A percentile compares a stretch with the other conserved stretches of the same genome.
phyloP scores from a whole-genome alignment of 305 asterid species.

The Caryopteris hybrid region DNA sequence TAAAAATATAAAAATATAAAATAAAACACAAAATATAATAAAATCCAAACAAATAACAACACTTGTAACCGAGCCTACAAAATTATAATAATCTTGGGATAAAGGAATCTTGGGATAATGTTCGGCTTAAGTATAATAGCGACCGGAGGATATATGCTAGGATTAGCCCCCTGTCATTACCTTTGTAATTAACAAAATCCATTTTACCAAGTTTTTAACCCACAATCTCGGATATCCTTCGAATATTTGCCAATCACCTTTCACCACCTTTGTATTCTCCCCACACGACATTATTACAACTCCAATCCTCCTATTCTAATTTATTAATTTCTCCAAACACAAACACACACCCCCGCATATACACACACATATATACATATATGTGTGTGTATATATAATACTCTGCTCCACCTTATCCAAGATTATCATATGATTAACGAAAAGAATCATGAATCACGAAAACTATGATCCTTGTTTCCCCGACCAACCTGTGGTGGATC shows the following conservation, averaged over 20 bases:
- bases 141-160: too few species aligned
- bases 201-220: slow-evolving; percentile 11
- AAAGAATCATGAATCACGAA: slow-evolving; percentile 47
- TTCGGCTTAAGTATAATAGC: too few species aligned
- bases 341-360: too few species aligned
- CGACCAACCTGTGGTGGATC: slow-evolving; percentile 75
- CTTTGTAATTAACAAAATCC: slow-evolving; percentile 9
- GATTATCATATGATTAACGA: not conserved
- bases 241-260: slow-evolving; percentile 33
- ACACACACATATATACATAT: too few species aligned
- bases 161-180: too few species aligned
- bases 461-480: slow-evolving; percentile 72
- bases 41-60: too few species aligned
- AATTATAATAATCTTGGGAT: too few species aligned
- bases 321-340: slow-evolving; percentile 6
- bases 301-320: not conserved
- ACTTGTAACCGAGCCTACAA: too few species aligned
- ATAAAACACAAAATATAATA: too few species aligned
- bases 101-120: too few species aligned
- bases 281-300: not conserved
- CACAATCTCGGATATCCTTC: slow-evolving; percentile 28
- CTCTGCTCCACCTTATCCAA: not conserved
- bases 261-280: slow-evolving; percentile 11
- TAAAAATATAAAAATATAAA: too few species aligned
- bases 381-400: not conserved